A percentile compares a stretch with the other conserved stretches of the same genome.
phyloP scores from a whole-genome alignment of 768 basidiomycete genomes.

The Pleurotus djamor region DNA sequence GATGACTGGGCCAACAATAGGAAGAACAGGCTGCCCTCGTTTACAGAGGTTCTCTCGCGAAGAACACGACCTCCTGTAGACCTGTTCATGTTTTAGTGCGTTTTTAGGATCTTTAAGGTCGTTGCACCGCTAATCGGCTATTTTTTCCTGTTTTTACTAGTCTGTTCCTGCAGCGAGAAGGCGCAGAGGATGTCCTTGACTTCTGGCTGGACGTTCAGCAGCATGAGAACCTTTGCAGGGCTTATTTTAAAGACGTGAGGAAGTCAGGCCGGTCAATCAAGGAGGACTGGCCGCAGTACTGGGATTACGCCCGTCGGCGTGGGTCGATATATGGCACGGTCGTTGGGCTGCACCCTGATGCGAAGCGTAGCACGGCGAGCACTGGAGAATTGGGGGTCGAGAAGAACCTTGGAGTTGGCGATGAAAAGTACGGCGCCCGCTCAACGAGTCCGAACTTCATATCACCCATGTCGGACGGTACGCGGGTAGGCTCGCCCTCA shows the following conservation, averaged over 20 bases:
- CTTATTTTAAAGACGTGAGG: constrained; percentile 98
- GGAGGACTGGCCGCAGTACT: constrained; percentile 99
- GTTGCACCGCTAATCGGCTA: not conserved
- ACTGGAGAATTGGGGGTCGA: constrained; percentile 72
- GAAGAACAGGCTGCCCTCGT: constrained; percentile 79
- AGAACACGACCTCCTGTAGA: constrained; percentile 94
- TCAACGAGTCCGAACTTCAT: constrained; percentile 60
- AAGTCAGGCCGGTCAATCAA: constrained; percentile 91
- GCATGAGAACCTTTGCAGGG: constrained; percentile 97
- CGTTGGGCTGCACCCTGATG: constrained; percentile 68
- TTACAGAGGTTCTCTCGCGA: constrained; percentile 88
- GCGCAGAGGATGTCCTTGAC: constrained; percentile 93
- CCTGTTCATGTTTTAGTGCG: constrained; percentile 98
- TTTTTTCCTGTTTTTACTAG: constrained; percentile 35
- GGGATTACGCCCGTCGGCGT: constrained; percentile 87
- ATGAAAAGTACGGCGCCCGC: constrained; percentile 42
- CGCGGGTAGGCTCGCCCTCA: constrained; percentile 45
- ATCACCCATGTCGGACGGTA: constrained; percentile 39
- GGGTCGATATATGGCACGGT: constrained; percentile 94
- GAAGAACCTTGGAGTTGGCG: constrained; percentile 50
- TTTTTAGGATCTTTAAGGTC: constrained; percentile 21
- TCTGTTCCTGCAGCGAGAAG: constrained; percentile 94
- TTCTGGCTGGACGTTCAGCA: constrained; percentile 99
- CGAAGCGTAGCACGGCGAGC: constrained; percentile 79
- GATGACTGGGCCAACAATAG: constrained; percentile 76